phyloP scores from a whole-genome alignment of 2,329 filamentous ascomycete genomes.

The Pleurostoma richardsiae region DNA sequence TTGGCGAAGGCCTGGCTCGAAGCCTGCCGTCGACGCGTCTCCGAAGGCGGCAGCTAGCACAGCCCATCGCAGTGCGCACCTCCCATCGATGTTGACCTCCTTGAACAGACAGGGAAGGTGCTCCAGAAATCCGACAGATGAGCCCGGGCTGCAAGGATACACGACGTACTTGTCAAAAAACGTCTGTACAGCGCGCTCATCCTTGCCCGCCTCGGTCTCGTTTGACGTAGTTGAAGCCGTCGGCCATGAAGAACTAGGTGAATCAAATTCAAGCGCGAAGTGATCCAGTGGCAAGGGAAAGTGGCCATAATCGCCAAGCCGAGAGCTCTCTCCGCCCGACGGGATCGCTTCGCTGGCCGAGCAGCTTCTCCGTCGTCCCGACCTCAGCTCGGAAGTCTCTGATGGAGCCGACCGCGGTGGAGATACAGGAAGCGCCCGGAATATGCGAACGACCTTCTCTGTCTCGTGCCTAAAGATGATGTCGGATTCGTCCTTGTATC shows the following conservation, averaged over 20 bases:
- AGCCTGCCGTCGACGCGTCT: slow-evolving; percentile 18
- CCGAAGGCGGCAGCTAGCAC: slow-evolving; percentile 29
- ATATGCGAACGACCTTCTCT: slow-evolving; percentile 16
- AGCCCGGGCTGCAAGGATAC: slow-evolving; percentile 27
- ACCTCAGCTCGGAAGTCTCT: background rate
- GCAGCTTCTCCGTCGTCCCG: background rate
- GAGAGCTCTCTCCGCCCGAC: background rate
- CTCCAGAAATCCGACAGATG: slow-evolving; percentile 31
- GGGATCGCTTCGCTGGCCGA: background rate
- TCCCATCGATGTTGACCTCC: slow-evolving; percentile 28
- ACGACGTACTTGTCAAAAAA: slow-evolving; percentile 34
- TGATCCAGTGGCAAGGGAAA: slow-evolving; percentile 2
- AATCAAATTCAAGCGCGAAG: background rate
- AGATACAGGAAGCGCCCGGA: background rate
- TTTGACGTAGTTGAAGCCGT: slow-evolving; percentile 1
- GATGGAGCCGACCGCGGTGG: background rate
- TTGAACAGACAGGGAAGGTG: slow-evolving; percentile 29
- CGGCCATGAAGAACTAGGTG: background rate
- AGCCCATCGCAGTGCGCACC: slow-evolving; percentile 29
- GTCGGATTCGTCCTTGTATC: slow-evolving; percentile 29
- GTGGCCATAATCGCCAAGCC: background rate
- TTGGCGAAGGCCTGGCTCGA: slow-evolving; percentile 7
- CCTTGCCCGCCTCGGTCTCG: slow-evolving; percentile 3
- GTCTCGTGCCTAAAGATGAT: slow-evolving; percentile 31
- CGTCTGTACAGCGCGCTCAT: slow-evolving; percentile 20